Conservation (phyloP, 2,329 filamentous ascomycete species). For the Nemania serpens region DNA sequence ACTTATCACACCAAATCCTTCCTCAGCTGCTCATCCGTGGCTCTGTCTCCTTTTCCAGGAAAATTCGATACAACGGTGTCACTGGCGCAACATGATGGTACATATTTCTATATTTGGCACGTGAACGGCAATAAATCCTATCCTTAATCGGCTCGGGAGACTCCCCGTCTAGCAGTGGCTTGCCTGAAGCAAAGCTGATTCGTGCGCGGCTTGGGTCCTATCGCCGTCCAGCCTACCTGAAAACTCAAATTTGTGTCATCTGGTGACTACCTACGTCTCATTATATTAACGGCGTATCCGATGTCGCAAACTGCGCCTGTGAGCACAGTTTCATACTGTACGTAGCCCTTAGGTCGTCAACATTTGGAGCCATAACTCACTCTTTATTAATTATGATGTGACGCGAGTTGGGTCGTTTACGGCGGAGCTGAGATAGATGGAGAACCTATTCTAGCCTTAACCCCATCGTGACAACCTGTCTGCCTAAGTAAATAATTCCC, state of each 20-base stretch:
- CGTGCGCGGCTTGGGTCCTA: constrained; percentile 2
- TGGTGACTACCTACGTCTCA: neutral
- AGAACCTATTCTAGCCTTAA: neutral
- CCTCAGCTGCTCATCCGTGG: constrained; percentile 12
- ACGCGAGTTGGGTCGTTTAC: constrained; percentile 2
- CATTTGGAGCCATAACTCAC: neutral
- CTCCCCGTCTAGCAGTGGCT: constrained; percentile 10
- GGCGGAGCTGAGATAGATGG: neutral
- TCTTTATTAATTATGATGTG: neutral
- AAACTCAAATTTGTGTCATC: neutral
- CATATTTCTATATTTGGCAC: constrained; percentile 2
- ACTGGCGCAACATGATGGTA: neutral
- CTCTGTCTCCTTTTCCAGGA: neutral
- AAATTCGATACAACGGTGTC: neutral
- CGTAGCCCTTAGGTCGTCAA: constrained; percentile 9
- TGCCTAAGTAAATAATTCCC: constrained; percentile 1
- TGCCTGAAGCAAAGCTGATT: constrained; percentile 3
- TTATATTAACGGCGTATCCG: neutral
- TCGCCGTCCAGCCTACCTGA: neutral
- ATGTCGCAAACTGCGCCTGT: constrained; percentile 1
- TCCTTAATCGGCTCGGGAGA: constrained; percentile 1
- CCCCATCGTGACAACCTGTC: neutral
- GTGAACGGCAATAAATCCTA: neutral
- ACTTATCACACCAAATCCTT: constrained; percentile 16
- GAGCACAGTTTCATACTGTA: constrained; percentile 14